Conservation (phyloP, 345 rosid species). For the Eucalyptus camaldulensis region DNA sequence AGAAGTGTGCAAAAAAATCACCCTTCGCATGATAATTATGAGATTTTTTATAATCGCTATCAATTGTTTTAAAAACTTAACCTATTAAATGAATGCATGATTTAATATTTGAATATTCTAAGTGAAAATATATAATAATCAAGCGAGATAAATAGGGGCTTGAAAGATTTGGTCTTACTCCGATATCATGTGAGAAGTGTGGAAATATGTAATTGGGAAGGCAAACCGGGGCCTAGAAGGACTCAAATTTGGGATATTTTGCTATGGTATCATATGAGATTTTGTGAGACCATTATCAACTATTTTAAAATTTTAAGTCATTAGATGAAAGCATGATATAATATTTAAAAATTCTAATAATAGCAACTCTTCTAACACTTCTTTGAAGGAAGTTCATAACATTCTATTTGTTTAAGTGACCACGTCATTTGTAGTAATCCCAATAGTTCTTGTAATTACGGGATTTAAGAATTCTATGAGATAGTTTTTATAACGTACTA, state of each 20-base stretch:
- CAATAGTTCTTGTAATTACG: background rate
- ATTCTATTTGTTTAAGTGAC: background rate
- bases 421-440: background rate
- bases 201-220: background rate
- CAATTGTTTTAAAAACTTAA: no score
- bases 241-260: background rate
- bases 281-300: accelerated
- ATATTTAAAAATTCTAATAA: background rate
- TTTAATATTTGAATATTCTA: no score
- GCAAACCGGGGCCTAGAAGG: accelerated
- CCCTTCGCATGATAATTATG: background rate
- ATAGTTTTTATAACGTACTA: background rate
- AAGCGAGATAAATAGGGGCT: background rate
- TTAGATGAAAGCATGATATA: background rate
- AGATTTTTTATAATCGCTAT: no score
- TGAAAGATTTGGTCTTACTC: no score
- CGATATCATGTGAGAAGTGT: background rate
- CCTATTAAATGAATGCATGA: no score
- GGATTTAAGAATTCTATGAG: background rate
- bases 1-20: background rate
- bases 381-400: background rate
- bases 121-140: background rate
- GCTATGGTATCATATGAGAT: background rate
- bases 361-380: background rate
- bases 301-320: background rate